Conservation (phyloP, 768 basidiomycete genomes). For the Tricholoma matsutake region DNA sequence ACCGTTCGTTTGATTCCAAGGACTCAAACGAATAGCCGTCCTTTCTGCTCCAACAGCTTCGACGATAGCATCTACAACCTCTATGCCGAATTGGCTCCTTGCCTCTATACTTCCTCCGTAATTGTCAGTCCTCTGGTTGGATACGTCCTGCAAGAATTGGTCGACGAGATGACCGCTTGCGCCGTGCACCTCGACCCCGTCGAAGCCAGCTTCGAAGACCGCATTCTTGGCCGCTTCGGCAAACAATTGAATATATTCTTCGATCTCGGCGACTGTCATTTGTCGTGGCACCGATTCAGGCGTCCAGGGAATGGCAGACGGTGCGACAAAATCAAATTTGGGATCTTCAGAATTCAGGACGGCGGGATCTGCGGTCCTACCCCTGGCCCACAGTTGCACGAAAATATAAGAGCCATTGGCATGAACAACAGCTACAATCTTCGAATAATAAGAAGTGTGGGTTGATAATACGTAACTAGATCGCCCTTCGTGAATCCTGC, state of each 20-base stretch:
- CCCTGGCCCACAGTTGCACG: slow-evolving; percentile 58
- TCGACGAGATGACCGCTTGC: slow-evolving; percentile 51
- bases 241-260: slow-evolving; percentile 47
- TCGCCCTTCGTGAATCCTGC: neutral
- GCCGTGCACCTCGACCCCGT: slow-evolving; percentile 53
- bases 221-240: slow-evolving; percentile 55
- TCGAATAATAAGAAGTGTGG: neutral
- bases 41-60: slow-evolving; percentile 50
- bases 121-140: slow-evolving; percentile 56
- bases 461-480: neutral
- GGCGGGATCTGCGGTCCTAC: slow-evolving; percentile 34
- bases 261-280: slow-evolving; percentile 46
- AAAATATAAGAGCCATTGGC: slow-evolving; percentile 45
- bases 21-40: slow-evolving; percentile 56
- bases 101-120: slow-evolving; percentile 70
- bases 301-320: slow-evolving; percentile 27
- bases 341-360: slow-evolving; percentile 35
- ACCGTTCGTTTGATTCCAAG: slow-evolving; percentile 47
- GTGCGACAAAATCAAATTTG: slow-evolving; percentile 30
- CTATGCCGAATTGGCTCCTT: slow-evolving; percentile 53
- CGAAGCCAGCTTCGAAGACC: slow-evolving; percentile 58
- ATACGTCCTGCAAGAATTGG: slow-evolving; percentile 56
- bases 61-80: slow-evolving; percentile 50
- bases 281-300: slow-evolving; percentile 31
- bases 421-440: slow-evolving; percentile 60